A percentile compares a stretch with the other conserved stretches of the same genome.
phyloP scores from a whole-genome alignment of 148 eudicot genomes.

The Camellia japonica region DNA sequence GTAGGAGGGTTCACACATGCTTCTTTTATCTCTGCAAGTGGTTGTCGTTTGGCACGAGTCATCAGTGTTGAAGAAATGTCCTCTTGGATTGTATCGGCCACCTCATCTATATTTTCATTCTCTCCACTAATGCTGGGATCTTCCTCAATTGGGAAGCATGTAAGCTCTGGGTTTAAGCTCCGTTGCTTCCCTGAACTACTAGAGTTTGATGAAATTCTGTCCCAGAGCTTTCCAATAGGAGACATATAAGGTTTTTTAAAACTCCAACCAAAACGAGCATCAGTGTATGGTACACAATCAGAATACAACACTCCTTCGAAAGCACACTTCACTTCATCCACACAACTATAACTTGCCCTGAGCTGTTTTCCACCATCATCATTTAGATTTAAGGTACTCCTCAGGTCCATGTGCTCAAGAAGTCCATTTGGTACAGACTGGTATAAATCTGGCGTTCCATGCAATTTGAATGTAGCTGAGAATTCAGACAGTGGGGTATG shows the following conservation, averaged over 20 bases:
- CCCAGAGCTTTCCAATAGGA: conserved; percentile 60
- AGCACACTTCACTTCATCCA: conserved; percentile 24
- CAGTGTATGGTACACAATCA: conserved; percentile 43
- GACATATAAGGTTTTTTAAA: conserved; percentile 42
- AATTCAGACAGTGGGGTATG: conserved; percentile 57
- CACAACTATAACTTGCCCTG: conserved; percentile 16
- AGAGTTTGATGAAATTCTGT: conserved; percentile 47
- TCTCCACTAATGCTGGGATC: conserved; percentile 72
- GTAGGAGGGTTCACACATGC: conserved; percentile 17
- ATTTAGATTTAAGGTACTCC: conserved; percentile 28
- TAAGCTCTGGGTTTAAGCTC: conserved; percentile 67
- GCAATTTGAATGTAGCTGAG: conserved; percentile 35
- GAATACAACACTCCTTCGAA: conserved; percentile 41
- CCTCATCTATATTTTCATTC: conserved; percentile 41
- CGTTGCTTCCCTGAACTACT: conserved; percentile 57
- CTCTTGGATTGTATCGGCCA: conserved; percentile 26
- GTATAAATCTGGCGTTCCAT: conserved; percentile 34
- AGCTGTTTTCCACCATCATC: conserved; percentile 27
- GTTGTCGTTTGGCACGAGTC: conserved; percentile 37
- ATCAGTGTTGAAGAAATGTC: conserved; percentile 24
- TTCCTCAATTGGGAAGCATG: conserved; percentile 87
- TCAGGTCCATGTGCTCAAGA: conserved; percentile 43
- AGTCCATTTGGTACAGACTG: conserved; percentile 61
- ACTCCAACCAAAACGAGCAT: conserved; percentile 40
- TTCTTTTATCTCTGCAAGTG: conserved; percentile 41